A percentile compares a stretch with the other conserved stretches of the same genome.
Conservation (phyloP, 2,329 filamentous ascomycete genomes). For the Xylariaceae sp. region DNA sequence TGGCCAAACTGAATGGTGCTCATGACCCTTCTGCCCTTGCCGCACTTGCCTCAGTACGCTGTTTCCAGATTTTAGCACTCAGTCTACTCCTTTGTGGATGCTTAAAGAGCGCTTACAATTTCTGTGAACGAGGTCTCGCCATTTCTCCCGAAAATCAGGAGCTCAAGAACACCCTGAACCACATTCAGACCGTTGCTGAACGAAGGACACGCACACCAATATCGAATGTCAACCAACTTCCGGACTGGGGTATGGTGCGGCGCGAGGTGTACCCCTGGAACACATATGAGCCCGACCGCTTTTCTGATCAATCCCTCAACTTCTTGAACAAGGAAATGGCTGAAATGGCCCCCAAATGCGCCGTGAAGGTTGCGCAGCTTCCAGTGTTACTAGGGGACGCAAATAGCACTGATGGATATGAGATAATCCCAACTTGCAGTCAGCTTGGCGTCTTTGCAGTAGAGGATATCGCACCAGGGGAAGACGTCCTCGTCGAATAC, state of each 20-base stretch:
- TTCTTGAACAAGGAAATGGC: conserved; percentile 68
- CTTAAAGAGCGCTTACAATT: conserved; percentile 62
- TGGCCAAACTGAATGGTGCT: conserved; percentile 28
- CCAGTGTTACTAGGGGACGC: conserved; percentile 63
- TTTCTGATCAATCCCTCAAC: conserved; percentile 62
- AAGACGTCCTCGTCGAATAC: conserved; percentile 74
- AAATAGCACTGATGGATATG: conserved; percentile 43
- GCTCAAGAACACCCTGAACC: conserved; percentile 48
- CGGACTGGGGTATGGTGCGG: conserved; percentile 66
- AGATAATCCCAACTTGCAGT: conserved; percentile 55
- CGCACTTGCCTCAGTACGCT: conserved; percentile 47
- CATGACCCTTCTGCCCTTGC: conserved; percentile 39
- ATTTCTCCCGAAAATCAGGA: conserved; percentile 51
- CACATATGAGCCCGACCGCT: conserved; percentile 63
- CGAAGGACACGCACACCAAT: conserved; percentile 42
- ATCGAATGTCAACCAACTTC: conserved; percentile 52
- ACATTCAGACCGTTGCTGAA: conserved; percentile 50
- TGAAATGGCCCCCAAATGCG: conserved; percentile 72
- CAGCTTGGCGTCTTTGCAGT: conserved; percentile 91
- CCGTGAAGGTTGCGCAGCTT: conserved; percentile 70
- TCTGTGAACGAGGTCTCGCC: conserved; percentile 58
- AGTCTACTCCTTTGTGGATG: conserved; percentile 62
- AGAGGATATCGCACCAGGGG: conserved; percentile 71
- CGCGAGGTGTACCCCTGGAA: conserved; percentile 71
- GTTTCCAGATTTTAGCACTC: conserved; percentile 55